Percentiles rank a stretch among this genome's conserved stretches.
These are phyloP conservation scores for Acrodontium crateriforme DNA, from an alignment of 2,329 filamentous ascomycete species.

Conservation along the genomic window DNA sequence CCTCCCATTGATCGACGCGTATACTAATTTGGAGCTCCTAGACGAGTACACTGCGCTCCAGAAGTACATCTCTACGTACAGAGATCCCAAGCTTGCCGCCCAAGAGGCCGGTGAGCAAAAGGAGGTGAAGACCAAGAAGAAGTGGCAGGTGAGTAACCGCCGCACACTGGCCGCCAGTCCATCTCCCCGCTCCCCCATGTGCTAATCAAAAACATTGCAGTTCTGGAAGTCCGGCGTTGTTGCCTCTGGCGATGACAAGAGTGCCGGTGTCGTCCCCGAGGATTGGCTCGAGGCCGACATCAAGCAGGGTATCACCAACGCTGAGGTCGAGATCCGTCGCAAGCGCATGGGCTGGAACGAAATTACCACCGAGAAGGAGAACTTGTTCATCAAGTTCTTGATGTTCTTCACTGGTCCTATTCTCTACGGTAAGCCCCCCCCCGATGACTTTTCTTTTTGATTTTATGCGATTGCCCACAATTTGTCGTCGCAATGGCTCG, in stretches of 20 bases:
- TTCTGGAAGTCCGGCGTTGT: conserved; percentile 37
- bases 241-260: conserved; percentile 21
- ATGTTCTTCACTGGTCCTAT: conserved; percentile 64
- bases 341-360: conserved; percentile 59
- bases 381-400: conserved; percentile 61
- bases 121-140: conserved; percentile 37
- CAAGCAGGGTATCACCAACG: conserved; percentile 44
- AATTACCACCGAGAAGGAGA: conserved; percentile 59
- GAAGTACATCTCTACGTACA: conserved; percentile 54
- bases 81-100: conserved; percentile 40
- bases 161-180: background rate
- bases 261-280: conserved; percentile 46
- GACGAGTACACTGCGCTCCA: conserved; percentile 54
- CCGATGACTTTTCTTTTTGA: too few species aligned
- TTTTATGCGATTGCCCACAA: too few species aligned
- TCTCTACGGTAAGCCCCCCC: conserved; percentile 51
- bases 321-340: conserved; percentile 52
- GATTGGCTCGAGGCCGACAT: conserved; percentile 59
- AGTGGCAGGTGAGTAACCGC: conserved; percentile 35
- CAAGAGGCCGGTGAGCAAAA: conserved; percentile 24
- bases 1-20: conserved; percentile 2
- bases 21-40: conserved; percentile 18
- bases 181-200: background rate
- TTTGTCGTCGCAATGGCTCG: background rate
- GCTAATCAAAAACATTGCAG: conserved; percentile 14